These are phyloP conservation scores for Skeletonema grethae DNA, from an alignment of 108 stramenopile species.

Conservation along the genomic window DNA sequence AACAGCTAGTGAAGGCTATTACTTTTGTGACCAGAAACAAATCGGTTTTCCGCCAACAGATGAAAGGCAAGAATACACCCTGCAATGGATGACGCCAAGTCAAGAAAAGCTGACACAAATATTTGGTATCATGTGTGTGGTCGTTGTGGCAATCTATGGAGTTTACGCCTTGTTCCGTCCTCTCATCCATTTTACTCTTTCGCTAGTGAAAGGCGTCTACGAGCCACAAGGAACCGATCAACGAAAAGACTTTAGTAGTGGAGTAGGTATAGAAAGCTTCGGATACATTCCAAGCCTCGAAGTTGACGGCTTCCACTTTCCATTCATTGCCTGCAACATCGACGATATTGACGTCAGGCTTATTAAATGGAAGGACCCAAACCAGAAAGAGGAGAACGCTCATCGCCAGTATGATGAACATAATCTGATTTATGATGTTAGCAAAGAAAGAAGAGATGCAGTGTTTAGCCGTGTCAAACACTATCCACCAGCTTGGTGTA, in stretches of 20 bases:
- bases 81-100: slow-evolving; percentile 62
- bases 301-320: slow-evolving; percentile 58
- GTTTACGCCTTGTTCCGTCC: slow-evolving; percentile 44
- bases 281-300: slow-evolving; percentile 64
- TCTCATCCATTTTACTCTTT: slow-evolving; percentile 27
- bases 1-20: slow-evolving; percentile 27
- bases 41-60: slow-evolving; percentile 59
- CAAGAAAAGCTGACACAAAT: slow-evolving; percentile 47
- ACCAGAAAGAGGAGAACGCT: background rate
- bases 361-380: slow-evolving; percentile 70
- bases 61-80: slow-evolving; percentile 24
- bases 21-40: slow-evolving; percentile 53
- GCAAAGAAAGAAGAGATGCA: slow-evolving; percentile 22
- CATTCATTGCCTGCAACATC: slow-evolving; percentile 67
- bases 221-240: slow-evolving; percentile 59
- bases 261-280: slow-evolving; percentile 53
- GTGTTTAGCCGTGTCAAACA: slow-evolving; percentile 64
- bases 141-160: slow-evolving; percentile 43
- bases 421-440: slow-evolving; percentile 78
- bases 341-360: slow-evolving; percentile 67
- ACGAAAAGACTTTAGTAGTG: slow-evolving; percentile 70
- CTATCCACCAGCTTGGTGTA: slow-evolving; percentile 35
- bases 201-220: slow-evolving; percentile 52
- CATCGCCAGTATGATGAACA: slow-evolving; percentile 57
- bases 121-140: slow-evolving; percentile 59